Evolutionary conservation across 2,329 filamentous ascomycete genomes (phyloP), one percentile per base, ranked within the genome.

Genomic region (Alternaria viburni): DNA sequence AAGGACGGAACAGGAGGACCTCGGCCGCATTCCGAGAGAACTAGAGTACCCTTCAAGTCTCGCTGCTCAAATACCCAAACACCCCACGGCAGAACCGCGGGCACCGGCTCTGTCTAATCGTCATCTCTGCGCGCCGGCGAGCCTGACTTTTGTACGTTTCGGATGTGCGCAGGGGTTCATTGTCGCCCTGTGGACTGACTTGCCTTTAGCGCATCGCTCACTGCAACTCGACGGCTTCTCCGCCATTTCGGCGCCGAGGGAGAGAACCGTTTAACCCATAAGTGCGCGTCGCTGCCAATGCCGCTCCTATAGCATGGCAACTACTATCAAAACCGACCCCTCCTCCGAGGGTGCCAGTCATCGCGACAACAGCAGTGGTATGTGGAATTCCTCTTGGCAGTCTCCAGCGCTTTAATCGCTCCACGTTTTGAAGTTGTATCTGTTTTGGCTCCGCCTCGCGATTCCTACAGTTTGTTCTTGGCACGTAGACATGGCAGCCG

Each of bases 331-430:
- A 61, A 69, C 73, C 59, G 74, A 79, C 55, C 71, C 75, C 59
- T 74, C 72, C 21, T 69, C 69, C 47, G 73, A 71, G 63, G 75
- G 77, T 57, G 45, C 65, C 52, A 69, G 66, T 59, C 73, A 73
- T 67, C 67, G 28, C 49, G 23, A 75, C 65, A 74, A 76, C 64
- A 72, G 77, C 64, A 77, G 74, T 72, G 73, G 77, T 79, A 64
- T 74, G 77, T 75, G 54, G 32, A 47, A 46, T 54, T 61, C 64
- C 60, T 66, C 61, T 69, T 71, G 65, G 64, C 66, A 66, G 62
- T 60, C 43, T 60, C 54, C 44, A 57, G 57, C 63, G 73, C 75
- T 74, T 77, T 70, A 62, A 75, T 63, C 61, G 59, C 69, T 65
- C 65, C 66, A 59, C 64, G 68, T 75, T 62, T 76, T 74, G 75